These are phyloP conservation scores for Thermomyces lanuginosus DNA, from an alignment of 2,329 filamentous ascomycete species.

Conservation along the genomic window DNA sequence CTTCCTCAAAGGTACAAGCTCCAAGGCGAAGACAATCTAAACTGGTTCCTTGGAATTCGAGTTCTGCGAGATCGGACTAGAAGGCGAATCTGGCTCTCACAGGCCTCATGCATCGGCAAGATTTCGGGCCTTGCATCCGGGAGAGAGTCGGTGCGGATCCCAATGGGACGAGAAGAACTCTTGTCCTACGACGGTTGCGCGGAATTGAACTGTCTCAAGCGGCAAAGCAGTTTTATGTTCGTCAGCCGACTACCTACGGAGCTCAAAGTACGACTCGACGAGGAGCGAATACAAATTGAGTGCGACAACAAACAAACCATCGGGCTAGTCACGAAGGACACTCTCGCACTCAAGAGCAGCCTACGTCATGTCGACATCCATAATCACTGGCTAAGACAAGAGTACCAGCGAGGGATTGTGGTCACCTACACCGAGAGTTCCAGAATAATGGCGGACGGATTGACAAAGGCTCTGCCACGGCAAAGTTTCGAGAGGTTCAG, in stretches of 20 bases:
- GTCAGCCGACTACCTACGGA: conserved; percentile 5
- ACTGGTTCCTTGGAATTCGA: conserved; percentile 3
- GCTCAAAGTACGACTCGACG: conserved; percentile 5
- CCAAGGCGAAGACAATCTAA: conserved; percentile 1
- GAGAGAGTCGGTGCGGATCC: too few species aligned
- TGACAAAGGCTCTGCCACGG: conserved; percentile 9
- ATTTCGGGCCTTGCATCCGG: neutral
- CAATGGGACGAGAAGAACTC: conserved; percentile 1
- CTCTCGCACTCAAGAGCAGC: conserved; percentile 4
- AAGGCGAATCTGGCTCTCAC: conserved; percentile 1
- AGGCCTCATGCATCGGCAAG: conserved; percentile 1
- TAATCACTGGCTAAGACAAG: conserved; percentile 11
- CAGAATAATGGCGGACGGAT: conserved; percentile 9
- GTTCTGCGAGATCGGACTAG: conserved; percentile 3
- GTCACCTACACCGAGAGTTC: conserved; percentile 10
- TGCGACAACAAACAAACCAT: conserved; percentile 8
- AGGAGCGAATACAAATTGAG: conserved; percentile 1
- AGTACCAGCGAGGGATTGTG: conserved; percentile 8
- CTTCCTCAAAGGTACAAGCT: conserved; percentile 1
- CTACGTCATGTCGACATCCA: conserved; percentile 14
- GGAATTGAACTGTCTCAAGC: conserved; percentile 3
- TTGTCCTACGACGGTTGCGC: conserved; percentile 1
- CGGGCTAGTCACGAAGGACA: conserved; percentile 3
- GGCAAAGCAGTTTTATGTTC: conserved; percentile 6
- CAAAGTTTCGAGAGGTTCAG: neutral